phyloP scores from a whole-genome alignment of 257 asterid species.

The Ehretia macrophylla region DNA sequence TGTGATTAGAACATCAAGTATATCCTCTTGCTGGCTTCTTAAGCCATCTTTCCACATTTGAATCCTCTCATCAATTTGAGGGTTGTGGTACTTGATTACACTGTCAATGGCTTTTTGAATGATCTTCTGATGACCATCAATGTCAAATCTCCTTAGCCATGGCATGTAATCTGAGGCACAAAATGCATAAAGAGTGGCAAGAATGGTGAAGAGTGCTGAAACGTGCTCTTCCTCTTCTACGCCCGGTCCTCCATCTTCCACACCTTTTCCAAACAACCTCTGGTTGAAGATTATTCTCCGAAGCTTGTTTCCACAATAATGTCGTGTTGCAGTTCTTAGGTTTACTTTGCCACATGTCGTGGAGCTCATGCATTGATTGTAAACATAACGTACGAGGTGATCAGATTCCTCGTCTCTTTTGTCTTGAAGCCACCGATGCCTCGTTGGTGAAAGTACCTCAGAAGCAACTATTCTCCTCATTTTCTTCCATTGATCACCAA shows the following conservation, averaged over 20 bases:
- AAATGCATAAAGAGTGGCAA: not conserved
- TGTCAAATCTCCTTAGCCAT: constrained; percentile 7
- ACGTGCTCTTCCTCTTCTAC: constrained; percentile 4
- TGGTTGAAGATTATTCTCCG: constrained; percentile 8
- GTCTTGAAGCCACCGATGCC: not conserved
- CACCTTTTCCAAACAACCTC: not conserved
- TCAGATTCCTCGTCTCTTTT: constrained; percentile 16
- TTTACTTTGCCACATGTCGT: not conserved
- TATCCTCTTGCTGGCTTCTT: not conserved
- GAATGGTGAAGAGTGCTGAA: constrained; percentile 5
- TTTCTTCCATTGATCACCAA: not conserved
- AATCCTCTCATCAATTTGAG: constrained; percentile 9
- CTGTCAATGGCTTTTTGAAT: not conserved
- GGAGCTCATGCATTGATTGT: not conserved
- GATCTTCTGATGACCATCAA: not conserved
- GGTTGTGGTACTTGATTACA: not conserved
- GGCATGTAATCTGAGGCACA: not conserved
- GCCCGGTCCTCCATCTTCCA: constrained; percentile 3
- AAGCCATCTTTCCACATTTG: constrained; percentile 3
- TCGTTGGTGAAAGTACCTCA: constrained; percentile 5
- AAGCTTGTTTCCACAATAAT: constrained; percentile 3
- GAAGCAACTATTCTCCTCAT: constrained; percentile 10
- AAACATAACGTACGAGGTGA: constrained; percentile 7
- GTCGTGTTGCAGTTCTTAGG: constrained; percentile 2
- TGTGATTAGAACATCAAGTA: constrained; percentile 10